Evolutionary conservation across 2,329 filamentous ascomycete species (phyloP), one percentile per base, ranked within the genome.

Genomic region (Zarea fungicola): DNA sequence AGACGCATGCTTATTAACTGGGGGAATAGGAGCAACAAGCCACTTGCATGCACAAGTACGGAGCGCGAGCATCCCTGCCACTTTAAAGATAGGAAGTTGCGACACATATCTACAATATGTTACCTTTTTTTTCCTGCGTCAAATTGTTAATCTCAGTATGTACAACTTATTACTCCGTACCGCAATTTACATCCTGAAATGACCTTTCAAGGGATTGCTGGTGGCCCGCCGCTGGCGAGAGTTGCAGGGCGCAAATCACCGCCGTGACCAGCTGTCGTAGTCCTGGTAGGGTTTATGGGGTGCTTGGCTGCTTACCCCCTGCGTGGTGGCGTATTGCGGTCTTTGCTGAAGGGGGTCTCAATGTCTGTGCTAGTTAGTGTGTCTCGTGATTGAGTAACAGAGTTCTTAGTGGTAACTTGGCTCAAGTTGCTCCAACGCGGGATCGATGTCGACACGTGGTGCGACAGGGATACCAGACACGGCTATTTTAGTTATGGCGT

Each of bases 381-480:
- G 46, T 36, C 39, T 42, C 31, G 39, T 49, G 13, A 48, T 35
- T 32, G 14, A 4, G 31, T 11, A 31, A 14, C 13, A 16, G 1
- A 23, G 25, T 18, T 23, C n/a, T n/a, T n/a, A n/a, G n/a, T n/a
- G n/a, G n/a, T n/a, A 18, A 16, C 14, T 26, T 28, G 42, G 14
- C 18, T 16, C 6, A 18, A 23, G 37, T 19, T 18, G 35, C 35
- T 32, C 32, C 35, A 36, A 21, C 31, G 34, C n/a, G 48, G 47
- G 42, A 50, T 50, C 48, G 42, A 22, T n/a, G 22, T 34, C 29
- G 42, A 42, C 48, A 50, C 48, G 48, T 50, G 42, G 48, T 40
- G 19, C n/a, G 36, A 37, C 48, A 50, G 48, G 48, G 48, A 50
- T 50, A 23, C 34, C 18, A 13, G 16, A 16, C 23, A 36, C 6